Percentiles rank a stretch among this genome's conserved stretches.
Conservation (phyloP, 148 eudicot species). For the Drosera capensis region DNA sequence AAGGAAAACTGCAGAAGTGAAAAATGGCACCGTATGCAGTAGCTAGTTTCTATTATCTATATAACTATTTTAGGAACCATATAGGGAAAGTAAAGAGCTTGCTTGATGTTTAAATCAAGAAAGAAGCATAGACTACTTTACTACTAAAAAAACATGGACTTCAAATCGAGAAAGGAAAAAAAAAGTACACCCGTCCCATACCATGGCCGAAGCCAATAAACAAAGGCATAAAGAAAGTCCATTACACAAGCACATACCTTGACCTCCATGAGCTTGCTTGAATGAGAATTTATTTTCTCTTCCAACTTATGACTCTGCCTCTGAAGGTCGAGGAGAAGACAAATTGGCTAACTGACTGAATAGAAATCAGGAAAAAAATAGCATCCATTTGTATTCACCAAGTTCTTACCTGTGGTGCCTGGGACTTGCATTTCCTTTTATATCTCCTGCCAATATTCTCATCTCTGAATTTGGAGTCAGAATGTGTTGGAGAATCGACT, state of each 20-base stretch:
- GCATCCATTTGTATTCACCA: not conserved
- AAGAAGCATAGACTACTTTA: no score
- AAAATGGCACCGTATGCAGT: no score
- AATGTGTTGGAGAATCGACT: no score
- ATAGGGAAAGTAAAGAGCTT: no score
- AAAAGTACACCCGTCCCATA: no score
- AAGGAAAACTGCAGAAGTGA: no score
- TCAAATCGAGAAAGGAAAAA: no score
- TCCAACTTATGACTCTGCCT: slow-evolving; percentile 11
- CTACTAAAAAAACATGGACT: no score
- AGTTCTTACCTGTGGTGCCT: slow-evolving; percentile 10
- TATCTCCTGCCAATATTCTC: slow-evolving; percentile 5
- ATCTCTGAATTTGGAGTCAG: slow-evolving; percentile 4
- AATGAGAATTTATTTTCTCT: slow-evolving; percentile 4
- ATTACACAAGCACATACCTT: slow-evolving; percentile 10
- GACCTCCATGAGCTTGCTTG: slow-evolving; percentile 6
- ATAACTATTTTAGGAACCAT: no score
- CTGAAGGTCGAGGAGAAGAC: slow-evolving; percentile 7
- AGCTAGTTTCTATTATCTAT: no score
- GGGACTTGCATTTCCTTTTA: slow-evolving; percentile 17
- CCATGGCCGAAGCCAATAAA: no score
- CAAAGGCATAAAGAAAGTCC: not conserved
- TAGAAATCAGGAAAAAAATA: not conserved
- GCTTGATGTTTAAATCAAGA: no score
- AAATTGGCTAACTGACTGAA: not conserved